These are phyloP conservation scores for Lanmaoa pseudosensibilis DNA, from an alignment of 768 basidiomycete genomes.

Conservation along the genomic window DNA sequence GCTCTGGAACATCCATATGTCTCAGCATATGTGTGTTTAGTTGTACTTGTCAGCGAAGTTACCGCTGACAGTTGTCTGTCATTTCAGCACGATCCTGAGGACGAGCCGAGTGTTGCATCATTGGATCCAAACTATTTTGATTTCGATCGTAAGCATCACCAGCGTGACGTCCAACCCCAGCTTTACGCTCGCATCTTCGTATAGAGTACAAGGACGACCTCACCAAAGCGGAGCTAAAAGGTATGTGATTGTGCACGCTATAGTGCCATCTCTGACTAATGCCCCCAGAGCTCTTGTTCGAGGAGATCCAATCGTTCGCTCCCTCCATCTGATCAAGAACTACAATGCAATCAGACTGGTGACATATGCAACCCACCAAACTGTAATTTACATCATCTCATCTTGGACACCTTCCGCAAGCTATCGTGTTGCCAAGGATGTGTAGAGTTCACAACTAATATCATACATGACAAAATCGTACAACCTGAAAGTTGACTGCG, in stretches of 20 bases:
- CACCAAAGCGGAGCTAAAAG: slow-evolving; percentile 74
- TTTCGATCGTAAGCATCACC: slow-evolving; percentile 66
- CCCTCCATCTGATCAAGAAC: slow-evolving; percentile 51
- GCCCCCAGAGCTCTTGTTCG: slow-evolving; percentile 63
- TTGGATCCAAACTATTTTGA: slow-evolving; percentile 87
- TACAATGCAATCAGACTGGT: too few species aligned
- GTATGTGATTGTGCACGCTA: slow-evolving; percentile 1
- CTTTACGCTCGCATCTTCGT: slow-evolving; percentile 8
- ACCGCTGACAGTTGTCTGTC: slow-evolving; percentile 4
- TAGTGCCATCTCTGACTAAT: slow-evolving; percentile 8
- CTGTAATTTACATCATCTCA: background rate
- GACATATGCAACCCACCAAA: background rate
- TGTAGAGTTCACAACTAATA: slow-evolving; percentile 13
- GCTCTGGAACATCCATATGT: slow-evolving; percentile 84
- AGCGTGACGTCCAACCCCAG: background rate
- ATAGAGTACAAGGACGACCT: slow-evolving; percentile 72
- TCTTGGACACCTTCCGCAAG: background rate
- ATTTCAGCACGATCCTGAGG: slow-evolving; percentile 77
- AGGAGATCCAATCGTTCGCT: slow-evolving; percentile 77
- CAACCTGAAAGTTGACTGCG: slow-evolving; percentile 7
- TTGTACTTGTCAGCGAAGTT: background rate
- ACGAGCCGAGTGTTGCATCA: slow-evolving; percentile 81
- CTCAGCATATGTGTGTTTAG: slow-evolving; percentile 60
- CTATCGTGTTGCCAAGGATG: slow-evolving; percentile 1
- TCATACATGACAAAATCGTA: slow-evolving; percentile 23